phyloP scores from a whole-genome alignment of 2,329 filamentous ascomycete genomes.

The Calonectria hongkongensis region DNA sequence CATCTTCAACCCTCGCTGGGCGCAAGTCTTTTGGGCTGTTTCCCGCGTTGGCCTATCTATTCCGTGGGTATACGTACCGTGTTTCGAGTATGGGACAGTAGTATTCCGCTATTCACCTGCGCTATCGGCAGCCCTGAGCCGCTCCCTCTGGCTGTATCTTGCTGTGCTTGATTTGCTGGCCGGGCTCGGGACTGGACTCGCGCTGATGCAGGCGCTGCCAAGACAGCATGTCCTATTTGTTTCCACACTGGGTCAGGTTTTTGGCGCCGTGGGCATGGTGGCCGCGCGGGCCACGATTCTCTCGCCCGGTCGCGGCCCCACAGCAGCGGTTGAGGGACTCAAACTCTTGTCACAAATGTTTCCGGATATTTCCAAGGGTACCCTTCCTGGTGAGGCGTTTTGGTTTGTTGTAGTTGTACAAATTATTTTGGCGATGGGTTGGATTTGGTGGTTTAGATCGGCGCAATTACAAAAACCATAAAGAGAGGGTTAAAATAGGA shows the following conservation, averaged over 20 bases:
- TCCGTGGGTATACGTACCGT: neutral
- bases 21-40: constrained; percentile 9
- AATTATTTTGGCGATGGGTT: neutral
- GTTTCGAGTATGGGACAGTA: neutral
- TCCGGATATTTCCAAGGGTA: neutral
- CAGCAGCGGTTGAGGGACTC: neutral
- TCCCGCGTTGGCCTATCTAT: neutral
- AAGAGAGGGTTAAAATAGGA: neutral
- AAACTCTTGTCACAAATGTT: constrained; percentile 5
- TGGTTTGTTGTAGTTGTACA: neutral
- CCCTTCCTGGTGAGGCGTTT: neutral
- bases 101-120: neutral
- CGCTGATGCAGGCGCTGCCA: neutral
- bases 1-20: constrained; percentile 10
- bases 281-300: neutral
- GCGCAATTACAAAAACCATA: constrained; percentile 17
- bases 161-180: constrained; percentile 8
- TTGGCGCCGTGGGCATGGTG: constrained; percentile 5
- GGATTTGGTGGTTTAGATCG: neutral
- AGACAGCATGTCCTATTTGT: constrained; percentile 14
- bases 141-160: neutral
- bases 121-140: neutral
- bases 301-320: neutral
- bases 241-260: neutral
- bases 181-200: neutral